Percentiles rank a stretch among this genome's conserved stretches.
phyloP scores from a whole-genome alignment of 441 rosid species.

The Sinapis alba region DNA sequence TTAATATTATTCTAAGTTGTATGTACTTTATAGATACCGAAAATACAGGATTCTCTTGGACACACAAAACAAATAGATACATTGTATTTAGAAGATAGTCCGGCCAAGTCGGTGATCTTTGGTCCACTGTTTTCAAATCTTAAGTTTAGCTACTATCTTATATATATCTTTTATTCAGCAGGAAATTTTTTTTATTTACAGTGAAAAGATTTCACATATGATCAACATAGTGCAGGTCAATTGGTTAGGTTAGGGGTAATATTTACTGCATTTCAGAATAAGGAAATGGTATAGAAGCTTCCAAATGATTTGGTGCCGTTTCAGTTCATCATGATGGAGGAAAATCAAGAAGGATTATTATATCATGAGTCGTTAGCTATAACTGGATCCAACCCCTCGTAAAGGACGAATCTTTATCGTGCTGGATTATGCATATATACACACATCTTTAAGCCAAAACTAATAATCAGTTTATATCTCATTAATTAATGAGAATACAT shows the following conservation, averaged over 20 bases:
- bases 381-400: slow-evolving; percentile 8
- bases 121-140: background rate
- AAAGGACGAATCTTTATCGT: slow-evolving; percentile 12
- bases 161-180: background rate
- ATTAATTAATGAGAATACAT: background rate
- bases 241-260: background rate
- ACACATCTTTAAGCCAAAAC: slow-evolving; percentile 2
- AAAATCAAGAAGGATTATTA: background rate
- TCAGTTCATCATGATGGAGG: background rate
- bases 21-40: background rate
- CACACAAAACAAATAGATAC: slow-evolving; percentile 1
- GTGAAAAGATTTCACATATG: background rate
- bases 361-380: background rate
- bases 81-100: slow-evolving; percentile 7
- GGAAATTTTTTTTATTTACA: background rate
- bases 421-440: background rate
- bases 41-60: slow-evolving; percentile 1
- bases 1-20: background rate
- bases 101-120: background rate
- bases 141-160: background rate
- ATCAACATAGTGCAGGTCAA: background rate
- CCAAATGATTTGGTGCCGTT: slow-evolving; percentile 19
- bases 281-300: slow-evolving; percentile 13
- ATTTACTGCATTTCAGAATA: slow-evolving; percentile 16
- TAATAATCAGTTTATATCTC: slow-evolving; percentile 5